Base-by-base conservation (phyloP, 352 stramenopile genomes). In the Phytophthora pistaciae region DNA sequence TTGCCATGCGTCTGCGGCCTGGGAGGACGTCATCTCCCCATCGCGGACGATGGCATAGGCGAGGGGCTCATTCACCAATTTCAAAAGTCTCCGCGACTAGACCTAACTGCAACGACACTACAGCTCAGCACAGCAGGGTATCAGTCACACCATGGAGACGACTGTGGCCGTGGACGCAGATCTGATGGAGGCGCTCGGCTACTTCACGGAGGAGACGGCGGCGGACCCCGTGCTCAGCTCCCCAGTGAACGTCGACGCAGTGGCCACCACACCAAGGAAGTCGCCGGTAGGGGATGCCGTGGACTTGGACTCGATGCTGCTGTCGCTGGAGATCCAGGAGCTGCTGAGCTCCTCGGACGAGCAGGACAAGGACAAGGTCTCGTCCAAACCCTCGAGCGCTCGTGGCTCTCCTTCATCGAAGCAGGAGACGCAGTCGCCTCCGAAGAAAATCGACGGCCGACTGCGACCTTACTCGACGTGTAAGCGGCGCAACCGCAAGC, bases 111-210 rank as follows among this genome's bases (percentile, higher is more conserved):
- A 8, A 9, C 20, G 29, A 36, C 29, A 36, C 29, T 9, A 11
- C 29, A 36, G 0, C 29, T 33, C 29, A 33, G 29, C 29, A 31
- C 4, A 5, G 29, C 9, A 33, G 0, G 5, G 16, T 44, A 18
- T 18, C 14, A 44, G 38, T 44, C 38, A 14, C 38, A n/a, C 6
- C 21, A 60, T 63, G 66, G 25, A 60, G 42, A 9, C 38, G 16
- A 44, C 11, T 14, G 38, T 31, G 8, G 14, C 44, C 20, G 42
- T 71, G 55, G 66, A 78, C 27, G 57, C 64, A 16, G 72, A 72
- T n/a, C 53, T 75, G 13, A 68, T 75, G 25, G 67, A 75, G 55
- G 72, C 72, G 3, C 62, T 78, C 3, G 53, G 66, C 31, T 75
- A 55, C 38, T 75, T 78, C n/a, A 64, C 57, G 14, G 60, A 75